A percentile compares a stretch with the other conserved stretches of the same genome.
These are phyloP conservation scores for Botrytis squamosa DNA, from an alignment of 2,329 filamentous ascomycete species.

Conservation along the genomic window DNA sequence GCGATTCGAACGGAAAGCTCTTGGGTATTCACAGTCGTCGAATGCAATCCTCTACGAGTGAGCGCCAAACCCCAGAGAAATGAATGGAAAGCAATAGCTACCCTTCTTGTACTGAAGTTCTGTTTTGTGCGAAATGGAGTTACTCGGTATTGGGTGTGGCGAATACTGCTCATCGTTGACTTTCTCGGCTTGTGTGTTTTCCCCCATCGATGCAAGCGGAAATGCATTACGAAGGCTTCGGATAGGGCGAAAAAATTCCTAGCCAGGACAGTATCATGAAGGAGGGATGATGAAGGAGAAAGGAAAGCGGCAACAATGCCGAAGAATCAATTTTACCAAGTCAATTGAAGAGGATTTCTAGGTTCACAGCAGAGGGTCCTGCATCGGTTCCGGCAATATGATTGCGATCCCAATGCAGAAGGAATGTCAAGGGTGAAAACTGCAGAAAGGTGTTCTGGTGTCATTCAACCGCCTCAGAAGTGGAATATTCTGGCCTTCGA, in stretches of 20 bases:
- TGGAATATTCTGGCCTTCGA: neutral
- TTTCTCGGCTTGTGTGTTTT: neutral
- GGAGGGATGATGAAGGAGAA: neutral
- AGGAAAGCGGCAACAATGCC: neutral
- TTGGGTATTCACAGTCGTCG: neutral
- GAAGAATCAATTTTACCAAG: neutral
- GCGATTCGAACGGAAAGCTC: neutral
- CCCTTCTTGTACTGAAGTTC: neutral
- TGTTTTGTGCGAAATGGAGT: neutral
- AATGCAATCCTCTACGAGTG: neutral
- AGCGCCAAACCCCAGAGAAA: neutral
- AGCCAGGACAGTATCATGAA: neutral
- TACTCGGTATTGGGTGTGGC: too few relatives aligned
- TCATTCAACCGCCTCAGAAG: neutral
- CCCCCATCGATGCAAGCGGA: neutral
- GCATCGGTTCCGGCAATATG: neutral
- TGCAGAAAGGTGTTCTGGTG: neutral
- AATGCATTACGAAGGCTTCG: neutral
- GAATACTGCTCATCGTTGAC: neutral
- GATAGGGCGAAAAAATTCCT: neutral
- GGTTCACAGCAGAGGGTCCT: neutral
- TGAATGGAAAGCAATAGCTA: too few relatives aligned
- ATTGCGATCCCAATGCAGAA: neutral
- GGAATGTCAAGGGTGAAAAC: neutral
- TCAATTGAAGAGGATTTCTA: neutral